Evolutionary conservation across 2,329 filamentous ascomycete species (phyloP), one percentile per base, ranked within the genome.

Genomic region (Monosporascus sp.): DNA sequence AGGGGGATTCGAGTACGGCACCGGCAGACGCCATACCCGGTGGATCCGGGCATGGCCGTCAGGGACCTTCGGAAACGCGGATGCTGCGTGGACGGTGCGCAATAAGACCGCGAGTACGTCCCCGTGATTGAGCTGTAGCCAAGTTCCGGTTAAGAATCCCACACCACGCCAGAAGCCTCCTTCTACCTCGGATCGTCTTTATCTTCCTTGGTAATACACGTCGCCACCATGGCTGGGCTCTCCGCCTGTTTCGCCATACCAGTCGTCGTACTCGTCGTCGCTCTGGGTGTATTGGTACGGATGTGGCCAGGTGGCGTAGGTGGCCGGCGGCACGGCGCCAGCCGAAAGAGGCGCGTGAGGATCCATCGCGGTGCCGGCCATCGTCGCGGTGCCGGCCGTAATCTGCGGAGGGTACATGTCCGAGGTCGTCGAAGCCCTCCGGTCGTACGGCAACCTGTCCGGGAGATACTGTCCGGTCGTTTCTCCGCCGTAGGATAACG

Each of bases 401-500:
- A 52, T 59, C 22, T 58, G 38, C n/a, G 74, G 63, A 4, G 72
- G 67, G 51, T 79, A 80, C 50, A 78, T 68, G 9, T 76, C 76
- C 6, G 68, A 59, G 1, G 76, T 67, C 52, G 77, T 64, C 9
- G 73, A 72, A 5, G 65, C 60, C 48, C 73, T 75, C 55, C 77
- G 71, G 41, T 77, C 76, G 52, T 75, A 79, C 8, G 69, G 58
- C n/a, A 69, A 65, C 38, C 60, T 55, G 37, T 70, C 64, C 46
- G 72, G 61, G n/a, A 73, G 63, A 53, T 75, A 79, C 24, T 73
- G 71, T 1, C 64, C 56, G 18, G 71, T 62, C 22, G 69, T 66
- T 18, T 79, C 78, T 43, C 73, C 71, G 28, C 76, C 71, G 48
- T 77, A 80, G 0, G 78, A 79, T 60, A 79, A 66, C 5, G 78